Conservation (phyloP, 2,329 filamentous ascomycete species). For the Kalaharituber pfeilii region DNA sequence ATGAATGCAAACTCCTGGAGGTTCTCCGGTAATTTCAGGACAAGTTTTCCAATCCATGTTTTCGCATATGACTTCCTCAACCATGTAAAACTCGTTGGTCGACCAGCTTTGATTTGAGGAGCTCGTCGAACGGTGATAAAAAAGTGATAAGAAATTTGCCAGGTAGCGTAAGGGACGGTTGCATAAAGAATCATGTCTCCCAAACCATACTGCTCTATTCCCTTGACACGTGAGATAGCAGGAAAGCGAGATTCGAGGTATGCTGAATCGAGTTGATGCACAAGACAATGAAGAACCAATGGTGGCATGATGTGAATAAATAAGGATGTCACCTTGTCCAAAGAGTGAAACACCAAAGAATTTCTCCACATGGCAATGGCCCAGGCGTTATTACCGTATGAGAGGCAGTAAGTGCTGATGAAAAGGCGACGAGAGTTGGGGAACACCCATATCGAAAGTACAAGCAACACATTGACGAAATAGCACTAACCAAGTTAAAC, state of each 20-base stretch:
- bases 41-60: constrained; percentile 70
- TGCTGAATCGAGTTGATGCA: constrained; percentile 57
- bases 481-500: constrained; percentile 62
- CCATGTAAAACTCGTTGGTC: constrained; percentile 96
- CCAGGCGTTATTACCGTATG: constrained; percentile 90
- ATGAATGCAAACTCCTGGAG: constrained; percentile 87
- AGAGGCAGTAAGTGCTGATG: constrained; percentile 78
- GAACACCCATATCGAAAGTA: constrained; percentile 77
- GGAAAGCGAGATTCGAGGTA: constrained; percentile 57
- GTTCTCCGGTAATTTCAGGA: constrained; percentile 54
- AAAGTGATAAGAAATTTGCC: constrained; percentile 87
- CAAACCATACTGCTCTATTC: constrained; percentile 29
- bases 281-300: constrained; percentile 76
- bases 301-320: constrained; percentile 99
- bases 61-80: constrained; percentile 79
- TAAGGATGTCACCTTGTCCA: constrained; percentile 95
- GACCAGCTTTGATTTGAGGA: constrained; percentile 87
- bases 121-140: constrained; percentile 88
- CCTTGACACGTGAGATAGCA: constrained; percentile 67
- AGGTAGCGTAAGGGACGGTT: constrained; percentile 76
- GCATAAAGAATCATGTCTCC: constrained; percentile 79
- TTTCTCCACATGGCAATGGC: constrained; percentile 99
- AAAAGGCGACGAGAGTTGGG: constrained; percentile 80
- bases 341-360: constrained; percentile 91
- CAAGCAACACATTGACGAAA: constrained; percentile 78